Conservation (phyloP, 2,329 filamentous ascomycete genomes). For the Lecanicillium sp. region DNA sequence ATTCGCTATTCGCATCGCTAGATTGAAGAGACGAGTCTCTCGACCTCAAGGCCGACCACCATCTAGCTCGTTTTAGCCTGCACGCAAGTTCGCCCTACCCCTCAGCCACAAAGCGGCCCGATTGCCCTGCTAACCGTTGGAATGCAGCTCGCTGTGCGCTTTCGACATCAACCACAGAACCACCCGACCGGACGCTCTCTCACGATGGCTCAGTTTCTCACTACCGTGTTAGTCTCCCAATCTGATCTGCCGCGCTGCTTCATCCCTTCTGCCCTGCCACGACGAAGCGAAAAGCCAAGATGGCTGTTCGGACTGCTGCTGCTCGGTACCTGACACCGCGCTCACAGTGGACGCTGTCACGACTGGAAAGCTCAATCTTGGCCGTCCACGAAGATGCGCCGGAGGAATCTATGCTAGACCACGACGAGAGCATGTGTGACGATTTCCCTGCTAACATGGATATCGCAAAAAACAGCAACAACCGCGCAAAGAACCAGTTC, state of each 20-base stretch:
- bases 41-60: too few relatives aligned
- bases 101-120: conserved; percentile 1
- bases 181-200: conserved; percentile 14
- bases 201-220: conserved; percentile 37
- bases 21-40: neutral
- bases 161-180: conserved; percentile 7
- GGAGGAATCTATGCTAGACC: conserved; percentile 9
- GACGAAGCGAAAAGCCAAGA: conserved; percentile 7
- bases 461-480: conserved; percentile 54
- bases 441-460: conserved; percentile 25
- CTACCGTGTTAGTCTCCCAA: conserved; percentile 34
- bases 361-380: conserved; percentile 26
- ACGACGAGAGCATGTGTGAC: conserved; percentile 1
- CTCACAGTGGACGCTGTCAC: conserved; percentile 27
- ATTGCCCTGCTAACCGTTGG: conserved; percentile 39
- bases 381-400: conserved; percentile 25
- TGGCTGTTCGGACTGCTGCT: conserved; percentile 15
- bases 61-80: neutral
- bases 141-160: conserved; percentile 25
- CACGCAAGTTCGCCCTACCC: conserved; percentile 1
- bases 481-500: conserved; percentile 84
- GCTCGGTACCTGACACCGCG: conserved; percentile 28
- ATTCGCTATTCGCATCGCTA: conserved; percentile 3
- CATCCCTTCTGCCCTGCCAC: conserved; percentile 11
- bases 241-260: conserved; percentile 3